Evolutionary conservation across 441 rosid species (phyloP).

Genomic region (Adansonia rubrostipa): DNA sequence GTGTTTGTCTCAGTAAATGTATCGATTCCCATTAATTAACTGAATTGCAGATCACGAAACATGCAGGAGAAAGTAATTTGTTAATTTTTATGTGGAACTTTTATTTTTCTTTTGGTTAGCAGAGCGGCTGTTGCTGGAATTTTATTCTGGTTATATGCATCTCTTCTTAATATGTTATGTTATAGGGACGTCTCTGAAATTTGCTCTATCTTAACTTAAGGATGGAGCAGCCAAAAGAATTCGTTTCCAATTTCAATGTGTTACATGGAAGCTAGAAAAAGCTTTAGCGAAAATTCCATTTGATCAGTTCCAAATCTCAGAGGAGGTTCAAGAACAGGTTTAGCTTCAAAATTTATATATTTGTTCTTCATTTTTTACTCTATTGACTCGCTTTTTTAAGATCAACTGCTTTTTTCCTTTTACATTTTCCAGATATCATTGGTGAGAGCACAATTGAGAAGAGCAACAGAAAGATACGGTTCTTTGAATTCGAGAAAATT

Average conservation of each 20-base stretch:
- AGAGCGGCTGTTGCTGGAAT: constrained; percentile 23
- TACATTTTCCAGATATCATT: constrained; percentile 55
- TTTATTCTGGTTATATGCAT: constrained; percentile 18
- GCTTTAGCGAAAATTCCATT: constrained; percentile 72
- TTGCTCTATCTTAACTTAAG: constrained; percentile 55
- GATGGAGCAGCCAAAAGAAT: constrained; percentile 71
- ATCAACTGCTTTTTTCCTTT: not conserved
- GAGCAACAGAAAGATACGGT: constrained; percentile 77
- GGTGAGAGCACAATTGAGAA: constrained; percentile 77
- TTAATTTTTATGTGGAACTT: not conserved
- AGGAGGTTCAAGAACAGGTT: constrained; percentile 93
- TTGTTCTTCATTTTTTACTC: not conserved
- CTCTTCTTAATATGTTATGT: constrained; percentile 12
- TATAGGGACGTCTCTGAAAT: constrained; percentile 42
- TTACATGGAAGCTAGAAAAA: constrained; percentile 83
- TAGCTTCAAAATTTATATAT: not conserved
- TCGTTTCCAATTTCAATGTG: constrained; percentile 72
- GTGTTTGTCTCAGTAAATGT: not conserved
- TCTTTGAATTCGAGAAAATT: constrained; percentile 51
- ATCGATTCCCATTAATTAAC: constrained; percentile 13
- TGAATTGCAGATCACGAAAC: not conserved
- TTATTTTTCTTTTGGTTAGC: not conserved
- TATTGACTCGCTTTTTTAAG: constrained; percentile 9
- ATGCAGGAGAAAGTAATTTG: not conserved
- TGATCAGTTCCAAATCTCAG: constrained; percentile 75